Percentiles rank a stretch among this genome's conserved stretches.
phyloP scores from a whole-genome alignment of 2,329 filamentous ascomycete genomes.

The Endoconidiophora polonica region DNA sequence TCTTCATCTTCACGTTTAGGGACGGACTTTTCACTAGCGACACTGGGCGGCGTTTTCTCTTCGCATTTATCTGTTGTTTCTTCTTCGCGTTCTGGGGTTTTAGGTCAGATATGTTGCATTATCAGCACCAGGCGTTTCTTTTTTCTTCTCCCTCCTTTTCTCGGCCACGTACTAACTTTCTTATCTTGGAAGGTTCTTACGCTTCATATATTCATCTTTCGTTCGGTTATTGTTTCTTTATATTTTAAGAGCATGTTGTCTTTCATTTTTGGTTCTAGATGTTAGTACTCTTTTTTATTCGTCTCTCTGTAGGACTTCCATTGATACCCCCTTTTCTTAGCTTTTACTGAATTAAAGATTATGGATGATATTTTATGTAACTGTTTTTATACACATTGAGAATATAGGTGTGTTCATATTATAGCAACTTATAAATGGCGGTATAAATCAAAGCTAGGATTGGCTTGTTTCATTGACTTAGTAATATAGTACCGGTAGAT shows the following conservation, averaged over 20 bases:
- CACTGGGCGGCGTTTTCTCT: too few species aligned
- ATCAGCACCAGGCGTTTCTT: neutral
- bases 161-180: neutral
- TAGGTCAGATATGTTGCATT: neutral
- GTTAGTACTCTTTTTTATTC: neutral
- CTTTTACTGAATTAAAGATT: too few species aligned
- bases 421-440: too few species aligned
- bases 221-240: neutral
- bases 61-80: neutral
- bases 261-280: neutral
- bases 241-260: neutral
- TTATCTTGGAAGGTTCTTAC: neutral
- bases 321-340: conserved; percentile 10
- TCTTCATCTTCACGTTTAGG: too few species aligned
- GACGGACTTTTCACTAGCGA: too few species aligned
- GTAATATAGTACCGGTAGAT: too few species aligned
- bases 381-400: too few species aligned
- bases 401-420: too few species aligned
- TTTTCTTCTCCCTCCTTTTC: neutral
- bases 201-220: neutral
- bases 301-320: conserved; percentile 2
- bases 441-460: too few species aligned
- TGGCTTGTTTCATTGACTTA: too few species aligned
- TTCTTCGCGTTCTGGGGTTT: neutral
- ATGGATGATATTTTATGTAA: too few species aligned